Evolutionary conservation across 2,329 filamentous ascomycete genomes (phyloP), one percentile per base, ranked within the genome.

Genomic region (Diplodia scrobiculata): DNA sequence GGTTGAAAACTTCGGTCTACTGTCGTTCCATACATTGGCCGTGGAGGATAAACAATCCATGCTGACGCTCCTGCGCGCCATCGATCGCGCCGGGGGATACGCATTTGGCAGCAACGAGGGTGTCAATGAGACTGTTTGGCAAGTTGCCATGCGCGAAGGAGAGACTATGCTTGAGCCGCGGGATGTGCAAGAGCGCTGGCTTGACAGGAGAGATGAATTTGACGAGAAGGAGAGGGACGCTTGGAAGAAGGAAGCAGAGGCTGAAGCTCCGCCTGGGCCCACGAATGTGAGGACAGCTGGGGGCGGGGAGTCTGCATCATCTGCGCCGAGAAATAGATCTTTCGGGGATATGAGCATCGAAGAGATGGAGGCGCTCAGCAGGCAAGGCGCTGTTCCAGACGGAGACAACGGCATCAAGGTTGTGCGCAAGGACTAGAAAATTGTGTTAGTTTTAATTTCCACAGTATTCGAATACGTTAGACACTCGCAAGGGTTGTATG

Each of bases 41-140:
- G 92, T 99, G 0, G 95, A 99, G 79, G 95, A 99, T 75, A 97
- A 97, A 77, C 91, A 90, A 79, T 96, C 91, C 75, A 97, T 99
- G 92, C 96, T 96, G 87, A 89, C 91, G 71, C 82, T 99, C 3
- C 81, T 99, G 62, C 87, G 90, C 53, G 89, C 94, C 0, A 93
- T 99, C 73, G 95, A 99, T 76, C 86, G 95, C 50, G 94, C 95
- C 0, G 89, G 91, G 10, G 95, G 95, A 0, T 98, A 98, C 79
- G 90, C 92, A 0, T 97, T 99, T 80, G 93, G 93, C 0, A 65
- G 68, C 34, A 90, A 92, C 0, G 92, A 97, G 75, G 94, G 92
- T 1, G 91, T 92, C 53, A 97, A 98, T 72, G 94, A 99, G 76
- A 93, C 90, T 6, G 87, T 99, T n/a, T 99, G 95, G 95, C 91